Evolutionary conservation across 148 eudicot species (phyloP).

Genomic region (Pouteria glomerata): DNA sequence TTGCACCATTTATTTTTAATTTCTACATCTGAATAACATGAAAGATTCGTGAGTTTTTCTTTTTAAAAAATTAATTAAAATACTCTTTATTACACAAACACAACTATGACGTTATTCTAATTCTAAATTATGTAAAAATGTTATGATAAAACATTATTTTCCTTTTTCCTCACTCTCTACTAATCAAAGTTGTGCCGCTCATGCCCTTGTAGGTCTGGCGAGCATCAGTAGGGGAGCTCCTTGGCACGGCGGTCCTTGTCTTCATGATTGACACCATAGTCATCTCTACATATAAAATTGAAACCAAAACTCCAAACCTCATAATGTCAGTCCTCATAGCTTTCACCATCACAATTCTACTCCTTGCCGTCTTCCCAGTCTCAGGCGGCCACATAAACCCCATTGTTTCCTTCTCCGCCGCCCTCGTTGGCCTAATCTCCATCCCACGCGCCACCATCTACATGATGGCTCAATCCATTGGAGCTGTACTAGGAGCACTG

Average conservation of each 20-base stretch:
- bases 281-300: constrained; percentile 16
- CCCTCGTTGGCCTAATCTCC: constrained; percentile 25
- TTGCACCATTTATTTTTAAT: too few relatives aligned
- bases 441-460: constrained; percentile 22
- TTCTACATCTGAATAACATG: too few relatives aligned
- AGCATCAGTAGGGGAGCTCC: constrained; percentile 28
- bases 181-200: too few relatives aligned
- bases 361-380: constrained; percentile 21
- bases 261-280: constrained; percentile 31
- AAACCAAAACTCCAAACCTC: constrained; percentile 19
- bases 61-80: too few relatives aligned
- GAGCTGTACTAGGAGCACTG: constrained; percentile 30
- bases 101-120: too few relatives aligned
- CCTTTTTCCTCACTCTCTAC: too few relatives aligned
- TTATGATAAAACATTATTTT: too few relatives aligned
- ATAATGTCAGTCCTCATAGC: constrained; percentile 19
- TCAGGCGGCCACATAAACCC: constrained; percentile 38
- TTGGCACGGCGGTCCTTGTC: constrained; percentile 30
- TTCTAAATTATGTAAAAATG: too few relatives aligned
- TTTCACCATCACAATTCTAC: constrained; percentile 21
- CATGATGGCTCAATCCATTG: constrained; percentile 22
- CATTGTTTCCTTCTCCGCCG: constrained; percentile 29
- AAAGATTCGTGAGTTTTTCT: too few relatives aligned
- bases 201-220: constrained; percentile 24
- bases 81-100: too few relatives aligned